These are phyloP conservation scores for Ceratocystis cubensis DNA, from an alignment of 2,329 filamentous ascomycete genomes.

Conservation along the genomic window DNA sequence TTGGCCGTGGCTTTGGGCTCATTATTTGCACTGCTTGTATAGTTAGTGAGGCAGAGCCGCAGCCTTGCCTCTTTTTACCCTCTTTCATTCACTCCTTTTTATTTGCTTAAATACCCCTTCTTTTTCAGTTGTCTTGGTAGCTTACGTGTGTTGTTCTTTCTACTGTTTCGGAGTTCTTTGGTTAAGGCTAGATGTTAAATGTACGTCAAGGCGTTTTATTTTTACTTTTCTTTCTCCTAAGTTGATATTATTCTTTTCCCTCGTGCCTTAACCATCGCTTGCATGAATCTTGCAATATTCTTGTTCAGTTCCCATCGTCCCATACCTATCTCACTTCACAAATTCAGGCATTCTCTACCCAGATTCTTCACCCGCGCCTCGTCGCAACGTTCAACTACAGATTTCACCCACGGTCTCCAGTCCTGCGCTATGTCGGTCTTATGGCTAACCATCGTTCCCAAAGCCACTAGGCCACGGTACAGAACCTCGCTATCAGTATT, in stretches of 20 bases:
- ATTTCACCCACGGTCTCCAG: conserved; percentile 30
- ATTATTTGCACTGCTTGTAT: conserved; percentile 4
- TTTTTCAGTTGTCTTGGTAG: background rate
- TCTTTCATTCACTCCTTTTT: background rate
- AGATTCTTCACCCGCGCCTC: conserved; percentile 39
- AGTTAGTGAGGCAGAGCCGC: background rate
- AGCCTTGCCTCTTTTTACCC: background rate
- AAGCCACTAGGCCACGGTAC: conserved; percentile 67
- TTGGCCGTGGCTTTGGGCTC: background rate
- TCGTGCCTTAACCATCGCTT: no score
- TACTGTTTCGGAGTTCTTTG: background rate
- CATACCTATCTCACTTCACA: conserved; percentile 21
- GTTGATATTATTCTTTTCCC: no score
- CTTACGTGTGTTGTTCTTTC: background rate
- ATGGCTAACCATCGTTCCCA: conserved; percentile 61
- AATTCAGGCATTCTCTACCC: conserved; percentile 35
- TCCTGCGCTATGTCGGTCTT: background rate
- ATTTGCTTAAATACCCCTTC: background rate
- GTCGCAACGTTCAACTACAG: conserved; percentile 33
- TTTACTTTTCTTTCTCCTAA: background rate
- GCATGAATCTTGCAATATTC: background rate
- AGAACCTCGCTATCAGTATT: conserved; percentile 70
- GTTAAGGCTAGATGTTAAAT: background rate
- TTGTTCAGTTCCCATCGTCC: background rate
- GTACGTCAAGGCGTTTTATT: background rate